phyloP scores from a whole-genome alignment of 2,329 filamentous ascomycete species.

The Penicillium brasilianum region DNA sequence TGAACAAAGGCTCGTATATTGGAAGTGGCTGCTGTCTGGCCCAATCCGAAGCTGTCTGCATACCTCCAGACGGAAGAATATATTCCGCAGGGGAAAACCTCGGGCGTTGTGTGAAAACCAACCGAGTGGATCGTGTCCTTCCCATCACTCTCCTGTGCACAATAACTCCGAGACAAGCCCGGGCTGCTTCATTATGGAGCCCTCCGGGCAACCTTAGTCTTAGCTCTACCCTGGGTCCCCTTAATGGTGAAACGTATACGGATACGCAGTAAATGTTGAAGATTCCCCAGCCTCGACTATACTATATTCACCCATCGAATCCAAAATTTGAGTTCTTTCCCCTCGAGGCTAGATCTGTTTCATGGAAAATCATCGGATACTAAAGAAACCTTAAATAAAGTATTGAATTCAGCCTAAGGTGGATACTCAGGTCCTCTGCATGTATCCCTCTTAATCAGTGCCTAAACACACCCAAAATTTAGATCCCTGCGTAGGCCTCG shows the following conservation, averaged over 20 bases:
- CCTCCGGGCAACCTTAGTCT: no score
- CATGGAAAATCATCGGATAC: no score
- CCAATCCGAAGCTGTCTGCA: background rate
- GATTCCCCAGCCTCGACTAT: no score
- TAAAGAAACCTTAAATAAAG: no score
- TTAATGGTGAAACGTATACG: slow-evolving; percentile 1
- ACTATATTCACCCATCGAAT: no score
- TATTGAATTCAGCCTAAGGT: no score
- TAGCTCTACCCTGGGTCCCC: background rate
- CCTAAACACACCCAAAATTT: no score
- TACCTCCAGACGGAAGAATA: background rate
- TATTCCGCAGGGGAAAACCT: background rate
- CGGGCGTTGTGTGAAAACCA: background rate
- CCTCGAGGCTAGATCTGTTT: no score
- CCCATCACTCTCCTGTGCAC: background rate
- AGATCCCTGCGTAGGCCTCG: no score
- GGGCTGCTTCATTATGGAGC: background rate
- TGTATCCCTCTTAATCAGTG: no score
- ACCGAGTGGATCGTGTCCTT: background rate
- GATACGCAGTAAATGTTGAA: background rate
- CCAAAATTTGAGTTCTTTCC: no score
- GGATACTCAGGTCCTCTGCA: no score
- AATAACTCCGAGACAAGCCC: slow-evolving; percentile 6
- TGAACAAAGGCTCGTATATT: background rate
- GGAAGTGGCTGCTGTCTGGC: background rate